Conservation (phyloP, 108 stramenopile species). For the Phaeodactylum tricornutum region DNA sequence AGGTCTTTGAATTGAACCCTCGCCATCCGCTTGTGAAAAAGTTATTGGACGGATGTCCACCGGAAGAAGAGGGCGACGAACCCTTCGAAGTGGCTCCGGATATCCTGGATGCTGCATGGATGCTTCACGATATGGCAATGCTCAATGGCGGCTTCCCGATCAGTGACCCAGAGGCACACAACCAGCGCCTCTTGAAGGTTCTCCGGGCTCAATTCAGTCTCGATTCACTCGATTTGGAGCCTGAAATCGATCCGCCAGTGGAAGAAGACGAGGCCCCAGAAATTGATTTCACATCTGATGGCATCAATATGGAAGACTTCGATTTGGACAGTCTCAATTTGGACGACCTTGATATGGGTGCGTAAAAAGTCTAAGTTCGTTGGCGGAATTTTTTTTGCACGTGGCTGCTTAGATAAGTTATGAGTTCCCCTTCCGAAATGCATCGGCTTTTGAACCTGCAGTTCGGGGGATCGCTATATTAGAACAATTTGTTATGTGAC, state of each 20-base stretch:
- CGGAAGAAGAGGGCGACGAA: constrained; percentile 49
- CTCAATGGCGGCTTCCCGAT: constrained; percentile 92
- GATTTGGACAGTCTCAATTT: constrained; percentile 9
- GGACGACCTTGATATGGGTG: too few species aligned
- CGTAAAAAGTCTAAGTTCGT: too few species aligned
- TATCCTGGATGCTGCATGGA: constrained; percentile 82
- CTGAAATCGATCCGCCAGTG: constrained; percentile 87
- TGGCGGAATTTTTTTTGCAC: too few species aligned
- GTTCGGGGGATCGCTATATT: too few species aligned
- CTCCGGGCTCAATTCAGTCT: constrained; percentile 72
- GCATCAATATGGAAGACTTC: constrained; percentile 45
- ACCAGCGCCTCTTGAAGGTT: constrained; percentile 74
- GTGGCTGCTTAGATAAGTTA: too few species aligned
- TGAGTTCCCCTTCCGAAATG: too few species aligned
- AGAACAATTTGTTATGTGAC: too few species aligned
- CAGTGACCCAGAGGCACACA: constrained; percentile 77
- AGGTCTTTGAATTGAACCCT: constrained; percentile 98
- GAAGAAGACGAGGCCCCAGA: constrained; percentile 87
- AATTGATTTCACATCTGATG: constrained; percentile 27
- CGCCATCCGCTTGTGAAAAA: constrained; percentile 95
- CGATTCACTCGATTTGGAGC: constrained; percentile 72
- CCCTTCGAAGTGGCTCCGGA: constrained; percentile 54
- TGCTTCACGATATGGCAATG: constrained; percentile 95
- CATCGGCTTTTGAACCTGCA: too few species aligned
- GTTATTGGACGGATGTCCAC: constrained; percentile 72